These are phyloP conservation scores for Acer campestre DNA, from an alignment of 345 rosid genomes.

Conservation along the genomic window DNA sequence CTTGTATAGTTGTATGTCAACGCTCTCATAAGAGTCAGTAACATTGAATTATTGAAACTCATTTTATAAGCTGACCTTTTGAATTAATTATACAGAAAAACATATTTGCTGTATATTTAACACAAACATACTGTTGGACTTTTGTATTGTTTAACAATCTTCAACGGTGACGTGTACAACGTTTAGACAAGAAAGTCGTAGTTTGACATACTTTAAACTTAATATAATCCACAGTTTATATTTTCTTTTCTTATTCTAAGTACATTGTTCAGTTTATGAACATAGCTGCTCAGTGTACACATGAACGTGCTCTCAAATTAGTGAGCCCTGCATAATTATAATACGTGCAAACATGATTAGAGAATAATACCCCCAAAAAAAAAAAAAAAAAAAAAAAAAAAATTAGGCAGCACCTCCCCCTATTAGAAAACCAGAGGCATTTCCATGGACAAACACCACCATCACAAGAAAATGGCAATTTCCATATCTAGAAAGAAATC, in stretches of 20 bases:
- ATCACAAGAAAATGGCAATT: slow-evolving; percentile 50
- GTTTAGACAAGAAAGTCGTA: not conserved
- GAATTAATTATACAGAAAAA: not conserved
- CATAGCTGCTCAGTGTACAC: not conserved
- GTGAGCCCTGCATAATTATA: slow-evolving; percentile 6
- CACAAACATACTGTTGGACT: not conserved
- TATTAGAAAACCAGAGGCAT: slow-evolving; percentile 36
- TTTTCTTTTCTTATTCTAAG: not conserved
- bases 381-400: too few species aligned
- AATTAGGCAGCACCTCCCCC: not conserved
- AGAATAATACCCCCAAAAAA: not conserved
- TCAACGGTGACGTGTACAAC: not conserved
- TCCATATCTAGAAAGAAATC: slow-evolving; percentile 52
- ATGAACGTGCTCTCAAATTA: slow-evolving; percentile 46
- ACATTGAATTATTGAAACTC: not conserved
- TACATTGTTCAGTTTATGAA: not conserved
- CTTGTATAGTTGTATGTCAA: not conserved
- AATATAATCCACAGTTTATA: not conserved
- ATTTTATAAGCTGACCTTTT: not conserved
- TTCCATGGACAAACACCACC: slow-evolving; percentile 4
- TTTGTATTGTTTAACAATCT: not conserved
- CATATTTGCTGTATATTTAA: not conserved
- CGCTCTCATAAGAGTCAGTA: not conserved
- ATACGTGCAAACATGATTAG: slow-evolving; percentile 58
- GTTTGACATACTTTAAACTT: not conserved